Conservation (phyloP, 345 rosid species). For the Excoecaria cochinchinensis region DNA sequence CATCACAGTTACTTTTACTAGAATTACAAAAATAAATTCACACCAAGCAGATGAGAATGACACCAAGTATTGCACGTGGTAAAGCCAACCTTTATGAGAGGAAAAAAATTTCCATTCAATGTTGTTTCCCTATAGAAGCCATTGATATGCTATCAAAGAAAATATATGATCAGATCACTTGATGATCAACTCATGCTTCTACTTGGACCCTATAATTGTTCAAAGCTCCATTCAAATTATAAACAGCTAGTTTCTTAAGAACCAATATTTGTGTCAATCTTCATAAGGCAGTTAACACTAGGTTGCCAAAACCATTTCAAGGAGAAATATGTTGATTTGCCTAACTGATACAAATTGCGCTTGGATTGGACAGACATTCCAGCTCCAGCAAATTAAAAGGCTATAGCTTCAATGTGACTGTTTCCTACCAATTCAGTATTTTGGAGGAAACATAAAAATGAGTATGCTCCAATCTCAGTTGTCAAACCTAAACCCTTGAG, state of each 20-base stretch:
- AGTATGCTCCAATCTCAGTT: background rate
- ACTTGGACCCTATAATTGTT: background rate
- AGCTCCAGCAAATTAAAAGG: background rate
- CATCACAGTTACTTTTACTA: background rate
- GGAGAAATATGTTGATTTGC: background rate
- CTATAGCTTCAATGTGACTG: background rate
- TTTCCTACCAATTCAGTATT: background rate
- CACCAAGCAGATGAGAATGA: background rate
- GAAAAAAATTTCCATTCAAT: background rate
- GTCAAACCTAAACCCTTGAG: slow-evolving; percentile 1
- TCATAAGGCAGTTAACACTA: background rate
- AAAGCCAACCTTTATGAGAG: background rate
- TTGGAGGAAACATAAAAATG: background rate
- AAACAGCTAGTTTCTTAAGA: background rate
- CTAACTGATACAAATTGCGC: background rate
- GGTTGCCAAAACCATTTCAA: background rate
- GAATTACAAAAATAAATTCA: background rate
- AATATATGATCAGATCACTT: background rate
- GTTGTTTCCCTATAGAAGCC: background rate
- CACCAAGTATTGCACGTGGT: background rate
- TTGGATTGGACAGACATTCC: background rate
- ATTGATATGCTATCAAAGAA: background rate
- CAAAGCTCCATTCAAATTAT: background rate
- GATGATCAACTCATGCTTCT: background rate
- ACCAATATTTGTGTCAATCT: background rate